Evolutionary conservation across 176 grass and related monocot genomes (phyloP), one percentile per base, ranked within the genome.

Genomic region (Ananas comosus): DNA sequence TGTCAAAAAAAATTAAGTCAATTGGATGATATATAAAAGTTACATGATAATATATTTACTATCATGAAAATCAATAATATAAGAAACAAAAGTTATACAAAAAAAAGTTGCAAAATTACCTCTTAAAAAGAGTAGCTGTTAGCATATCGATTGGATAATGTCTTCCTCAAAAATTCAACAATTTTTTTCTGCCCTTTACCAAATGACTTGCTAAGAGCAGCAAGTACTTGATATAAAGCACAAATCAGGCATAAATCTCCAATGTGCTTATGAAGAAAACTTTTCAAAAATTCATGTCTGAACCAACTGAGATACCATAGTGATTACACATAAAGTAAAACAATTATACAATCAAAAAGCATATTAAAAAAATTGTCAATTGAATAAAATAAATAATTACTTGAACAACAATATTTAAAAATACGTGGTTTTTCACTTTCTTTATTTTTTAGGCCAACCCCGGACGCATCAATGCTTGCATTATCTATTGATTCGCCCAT

Each of bases 361-460:
- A 57, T 61, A 75, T 25, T 56, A 78, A 64, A 64, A 14, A 8
- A 59, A 8, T 22, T 61, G 1, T 8, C 18, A 23, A 27, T 71
- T 28, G 33, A 42, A 42, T 42, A 50, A 16, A 66, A 63, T 47
- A 22, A 52, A 52, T 51, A 42, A 13, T 79, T 88, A 99, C 94
- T 87, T 93, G 90, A 71, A 99, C 93, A 80, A 99, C 86, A 67
- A 99, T 86, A 82, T 99, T 99, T 68, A 99, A 78, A 67, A 99
- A 99, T 70, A 90, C 90, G 76, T 99, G 93, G 69, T 93, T 93
- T 82, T 99, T 99, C 89, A n/a, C 89, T 90, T 71, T 86, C 84
- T 70, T 87, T 90, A 80, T 99, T 99, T 82, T 83, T 99, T 56
- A 99, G 89, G 56, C 90, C 94, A 51, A 86, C 72, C 1, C 89